A percentile compares a stretch with the other conserved stretches of the same genome.
Evolutionary conservation across 2,329 filamentous ascomycete species (phyloP).

Genomic region (Blumeria graminis): DNA sequence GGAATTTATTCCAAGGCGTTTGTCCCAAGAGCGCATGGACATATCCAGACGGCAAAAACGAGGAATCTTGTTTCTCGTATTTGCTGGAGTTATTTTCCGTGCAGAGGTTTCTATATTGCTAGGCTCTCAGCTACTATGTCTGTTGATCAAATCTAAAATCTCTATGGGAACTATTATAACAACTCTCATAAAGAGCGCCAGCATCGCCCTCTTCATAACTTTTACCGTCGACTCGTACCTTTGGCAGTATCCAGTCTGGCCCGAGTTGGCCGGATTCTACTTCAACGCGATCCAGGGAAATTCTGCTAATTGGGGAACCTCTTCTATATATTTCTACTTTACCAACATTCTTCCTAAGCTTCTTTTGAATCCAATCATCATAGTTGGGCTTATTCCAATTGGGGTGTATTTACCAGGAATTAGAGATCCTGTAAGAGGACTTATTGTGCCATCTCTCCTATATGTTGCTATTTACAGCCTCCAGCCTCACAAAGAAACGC

Average conservation of each 20-base stretch:
- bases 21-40: slow-evolving; percentile 11
- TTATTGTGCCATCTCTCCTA: slow-evolving; percentile 40
- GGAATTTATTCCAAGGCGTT: slow-evolving; percentile 20
- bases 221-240: slow-evolving; percentile 74
- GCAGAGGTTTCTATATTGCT: slow-evolving; percentile 73
- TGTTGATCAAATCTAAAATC: slow-evolving; percentile 31
- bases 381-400: slow-evolving; percentile 26
- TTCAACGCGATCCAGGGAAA: slow-evolving; percentile 76
- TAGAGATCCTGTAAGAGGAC: slow-evolving; percentile 19
- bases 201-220: slow-evolving; percentile 43
- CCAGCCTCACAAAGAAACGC: slow-evolving; percentile 86
- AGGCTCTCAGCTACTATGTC: slow-evolving; percentile 36
- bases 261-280: slow-evolving; percentile 69
- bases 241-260: slow-evolving; percentile 76
- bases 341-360: slow-evolving; percentile 58
- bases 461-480: slow-evolving; percentile 66
- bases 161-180: slow-evolving; percentile 33
- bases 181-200: slow-evolving; percentile 38
- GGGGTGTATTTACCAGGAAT: slow-evolving; percentile 25
- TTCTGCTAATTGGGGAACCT: slow-evolving; percentile 69
- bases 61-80: slow-evolving; percentile 50
- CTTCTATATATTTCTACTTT: slow-evolving; percentile 73
- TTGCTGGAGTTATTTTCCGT: slow-evolving; percentile 66
- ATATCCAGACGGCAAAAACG: slow-evolving; percentile 28
- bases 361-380: slow-evolving; percentile 53